phyloP scores from a whole-genome alignment of 108 stramenopile species.

The Pseudonitzschia delicatissima region DNA sequence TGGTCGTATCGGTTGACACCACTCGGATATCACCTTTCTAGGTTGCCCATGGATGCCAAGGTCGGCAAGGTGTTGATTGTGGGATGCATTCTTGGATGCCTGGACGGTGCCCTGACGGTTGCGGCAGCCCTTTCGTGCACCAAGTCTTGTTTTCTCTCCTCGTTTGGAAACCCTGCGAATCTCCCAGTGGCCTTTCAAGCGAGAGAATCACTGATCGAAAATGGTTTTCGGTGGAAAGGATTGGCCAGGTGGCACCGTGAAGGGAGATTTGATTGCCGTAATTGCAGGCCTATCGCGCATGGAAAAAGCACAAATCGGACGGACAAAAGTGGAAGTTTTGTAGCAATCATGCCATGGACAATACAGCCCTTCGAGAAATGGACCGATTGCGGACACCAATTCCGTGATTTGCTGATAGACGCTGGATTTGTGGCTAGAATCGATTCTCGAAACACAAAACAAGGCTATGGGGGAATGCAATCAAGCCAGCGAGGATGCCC shows the following conservation, averaged over 20 bases:
- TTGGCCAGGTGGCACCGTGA: conserved; percentile 51
- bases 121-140: conserved; percentile 56
- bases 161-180: background rate
- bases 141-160: conserved; percentile 44
- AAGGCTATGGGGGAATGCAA: conserved; percentile 18
- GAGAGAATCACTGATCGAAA: background rate
- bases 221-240: conserved; percentile 54
- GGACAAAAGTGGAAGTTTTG: conserved; percentile 32
- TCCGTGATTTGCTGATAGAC: conserved; percentile 41
- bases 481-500: conserved; percentile 41
- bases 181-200: background rate
- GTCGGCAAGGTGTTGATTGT: conserved; percentile 71
- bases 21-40: conserved; percentile 80
- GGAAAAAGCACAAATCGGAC: conserved; percentile 28
- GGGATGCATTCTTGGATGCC: conserved; percentile 63
- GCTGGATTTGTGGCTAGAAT: conserved; percentile 39
- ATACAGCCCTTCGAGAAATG: conserved; percentile 41
- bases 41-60: conserved; percentile 83
- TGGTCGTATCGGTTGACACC: conserved; percentile 61
- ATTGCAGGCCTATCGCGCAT: conserved; percentile 58
- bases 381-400: conserved; percentile 44
- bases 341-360: conserved; percentile 38
- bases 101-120: conserved; percentile 71
- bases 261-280: conserved; percentile 62
- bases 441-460: background rate